Evolutionary conservation across 768 basidiomycete species (phyloP), one percentile per base, ranked within the genome.

Genomic region (Sporobolomyces phaffii): DNA sequence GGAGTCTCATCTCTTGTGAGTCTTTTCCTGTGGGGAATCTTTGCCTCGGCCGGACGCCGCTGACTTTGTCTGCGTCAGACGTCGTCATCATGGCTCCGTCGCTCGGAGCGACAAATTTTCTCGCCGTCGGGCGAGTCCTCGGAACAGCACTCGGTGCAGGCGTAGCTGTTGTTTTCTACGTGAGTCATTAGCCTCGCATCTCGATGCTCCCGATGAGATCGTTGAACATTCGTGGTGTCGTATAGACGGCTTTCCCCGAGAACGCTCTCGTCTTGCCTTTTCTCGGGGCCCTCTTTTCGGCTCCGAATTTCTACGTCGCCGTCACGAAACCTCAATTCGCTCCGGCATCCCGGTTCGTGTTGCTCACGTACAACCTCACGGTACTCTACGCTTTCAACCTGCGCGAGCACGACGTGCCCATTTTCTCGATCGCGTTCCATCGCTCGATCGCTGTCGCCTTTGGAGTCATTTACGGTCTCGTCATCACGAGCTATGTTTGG

Each of bases 401-500:
- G 1, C 68, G 73, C 13, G 64, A 64, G 33, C 26, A 34, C 33
- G 63, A 65, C 31, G 20, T 53, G 4, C 83, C 85, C 2, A 86
- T 89, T 0, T 70, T 84, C 38, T 78, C 83, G 34, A 84, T 96
- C 57, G 94, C 91, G 0, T 80, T 83, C 36, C 84, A 87, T 73
- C 87, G 96, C 51, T 87, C 87, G 1, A 71, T 87, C 6, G 83
- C 93, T 36, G 94, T 99, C 24, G 87, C 83, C 1, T 82, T 83
- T 10, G 96, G 94, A 11, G 90, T 92, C 4, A 75, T 93, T 2
- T 98, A 90, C 89, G 92, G 92, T 0, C 83, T 86, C 5, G 78
- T 97, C 53, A 85, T 96, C 26, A 91, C 90, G 7, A 81, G 90
- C 51, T 87, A 87, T 69, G 91, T 92, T 89, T 98, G 93, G 94